Conservation (phyloP, 2,329 filamentous ascomycete genomes). For the Aureobasidium sp. region DNA sequence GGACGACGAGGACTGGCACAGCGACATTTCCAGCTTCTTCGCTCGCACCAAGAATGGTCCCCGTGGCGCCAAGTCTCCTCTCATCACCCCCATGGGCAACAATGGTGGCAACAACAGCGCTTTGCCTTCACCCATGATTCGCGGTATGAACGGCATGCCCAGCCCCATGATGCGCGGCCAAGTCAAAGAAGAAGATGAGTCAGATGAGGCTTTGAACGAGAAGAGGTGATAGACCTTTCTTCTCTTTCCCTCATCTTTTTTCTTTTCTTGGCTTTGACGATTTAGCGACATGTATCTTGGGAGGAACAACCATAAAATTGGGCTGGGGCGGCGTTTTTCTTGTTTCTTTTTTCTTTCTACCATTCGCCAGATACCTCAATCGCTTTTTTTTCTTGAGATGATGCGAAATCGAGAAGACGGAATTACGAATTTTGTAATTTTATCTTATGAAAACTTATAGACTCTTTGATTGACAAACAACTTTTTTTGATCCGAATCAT, state of each 20-base stretch:
- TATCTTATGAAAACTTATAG: background rate
- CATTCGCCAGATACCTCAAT: background rate
- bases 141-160: constrained; percentile 6
- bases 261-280: background rate
- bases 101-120: background rate
- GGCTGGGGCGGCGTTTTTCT: background rate
- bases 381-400: background rate
- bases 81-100: constrained; percentile 1
- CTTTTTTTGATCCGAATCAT: background rate
- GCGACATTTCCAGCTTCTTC: constrained; percentile 48
- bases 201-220: constrained; percentile 2
- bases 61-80: constrained; percentile 1
- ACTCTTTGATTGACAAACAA: background rate
- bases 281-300: background rate
- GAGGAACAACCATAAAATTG: background rate
- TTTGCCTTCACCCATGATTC: constrained; percentile 2
- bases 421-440: background rate
- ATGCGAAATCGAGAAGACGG: background rate
- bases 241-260: background rate
- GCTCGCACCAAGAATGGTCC: constrained; percentile 37
- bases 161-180: constrained; percentile 15
- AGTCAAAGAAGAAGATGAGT: constrained; percentile 15
- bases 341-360: background rate
- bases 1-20: constrained; percentile 38
- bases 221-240: background rate